These are phyloP conservation scores for Coniophora puteana DNA, from an alignment of 1,284 basidiomycete species.

Conservation along the genomic window DNA sequence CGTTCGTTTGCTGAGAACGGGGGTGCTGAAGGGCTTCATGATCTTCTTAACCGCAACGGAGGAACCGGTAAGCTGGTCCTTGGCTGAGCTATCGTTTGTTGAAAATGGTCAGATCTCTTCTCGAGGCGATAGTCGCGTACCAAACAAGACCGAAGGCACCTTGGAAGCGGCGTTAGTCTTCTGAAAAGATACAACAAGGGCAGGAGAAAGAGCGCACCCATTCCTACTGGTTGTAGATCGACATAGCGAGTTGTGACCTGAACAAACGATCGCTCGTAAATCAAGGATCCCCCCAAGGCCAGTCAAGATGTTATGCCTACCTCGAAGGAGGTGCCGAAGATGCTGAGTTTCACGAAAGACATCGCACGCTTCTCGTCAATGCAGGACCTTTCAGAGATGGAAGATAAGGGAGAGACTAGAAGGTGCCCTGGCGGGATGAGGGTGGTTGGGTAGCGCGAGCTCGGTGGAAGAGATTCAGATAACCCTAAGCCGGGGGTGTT, in stretches of 20 bases:
- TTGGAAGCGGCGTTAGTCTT: slow-evolving; percentile 26
- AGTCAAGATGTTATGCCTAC: slow-evolving; percentile 35
- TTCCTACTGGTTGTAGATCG: slow-evolving; percentile 99
- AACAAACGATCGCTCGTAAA: slow-evolving; percentile 27
- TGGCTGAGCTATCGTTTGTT: slow-evolving; percentile 72
- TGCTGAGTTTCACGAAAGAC: slow-evolving; percentile 97
- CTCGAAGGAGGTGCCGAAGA: slow-evolving; percentile 96
- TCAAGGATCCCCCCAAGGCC: slow-evolving; percentile 13
- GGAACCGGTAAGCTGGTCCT: slow-evolving; percentile 93
- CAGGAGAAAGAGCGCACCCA: slow-evolving; percentile 68
- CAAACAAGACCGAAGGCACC: slow-evolving; percentile 96
- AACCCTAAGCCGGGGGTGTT: too few species aligned
- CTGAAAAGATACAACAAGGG: slow-evolving; percentile 14
- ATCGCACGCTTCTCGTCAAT: slow-evolving; percentile 34
- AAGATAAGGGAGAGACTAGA: background rate
- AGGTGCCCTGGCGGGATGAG: background rate
- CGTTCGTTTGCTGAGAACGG: slow-evolving; percentile 96
- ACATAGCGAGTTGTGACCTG: slow-evolving; percentile 98
- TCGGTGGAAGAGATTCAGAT: slow-evolving; percentile 13
- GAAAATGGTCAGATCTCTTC: slow-evolving; percentile 3
- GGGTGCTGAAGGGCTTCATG: slow-evolving; percentile 97
- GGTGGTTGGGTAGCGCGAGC: background rate
- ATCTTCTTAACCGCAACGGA: slow-evolving; percentile 99
- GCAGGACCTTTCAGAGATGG: background rate
- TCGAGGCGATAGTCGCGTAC: slow-evolving; percentile 41